Conservation (phyloP, 2,329 filamentous ascomycete genomes). For the Neofusicoccum sp. region DNA sequence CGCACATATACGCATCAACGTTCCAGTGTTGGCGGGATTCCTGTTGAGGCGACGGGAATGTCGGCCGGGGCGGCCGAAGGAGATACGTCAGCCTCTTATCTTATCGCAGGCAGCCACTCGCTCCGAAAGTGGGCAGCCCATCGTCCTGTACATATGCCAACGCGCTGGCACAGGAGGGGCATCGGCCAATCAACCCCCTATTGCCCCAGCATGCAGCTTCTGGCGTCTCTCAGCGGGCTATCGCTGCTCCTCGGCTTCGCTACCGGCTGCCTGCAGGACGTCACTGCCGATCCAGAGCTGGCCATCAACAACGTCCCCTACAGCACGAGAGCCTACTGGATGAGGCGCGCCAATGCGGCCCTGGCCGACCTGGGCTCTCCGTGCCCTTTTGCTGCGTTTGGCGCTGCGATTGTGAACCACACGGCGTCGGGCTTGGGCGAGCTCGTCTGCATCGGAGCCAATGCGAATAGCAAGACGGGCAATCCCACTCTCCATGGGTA, state of each 20-base stretch:
- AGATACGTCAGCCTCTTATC: no score
- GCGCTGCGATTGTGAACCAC: slow-evolving; percentile 60
- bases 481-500: slow-evolving; percentile 58
- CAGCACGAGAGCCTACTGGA: slow-evolving; percentile 53
- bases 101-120: no score
- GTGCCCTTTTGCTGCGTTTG: slow-evolving; percentile 59
- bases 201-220: no score
- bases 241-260: neutral
- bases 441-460: slow-evolving; percentile 56
- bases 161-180: no score
- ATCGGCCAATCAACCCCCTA: no score
- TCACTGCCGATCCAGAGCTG: neutral
- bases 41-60: no score
- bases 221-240: no score
- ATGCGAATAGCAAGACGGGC: slow-evolving; percentile 47
- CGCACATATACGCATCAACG: no score
- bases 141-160: no score
- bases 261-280: neutral
- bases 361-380: slow-evolving; percentile 47
- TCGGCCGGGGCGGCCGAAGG: no score
- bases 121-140: no score
- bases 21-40: no score
- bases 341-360: slow-evolving; percentile 53
- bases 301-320: slow-evolving; percentile 40
- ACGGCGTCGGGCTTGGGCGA: slow-evolving; percentile 47